Conservation (phyloP, 2,329 filamentous ascomycete genomes). For the Phialophora macrospora region DNA sequence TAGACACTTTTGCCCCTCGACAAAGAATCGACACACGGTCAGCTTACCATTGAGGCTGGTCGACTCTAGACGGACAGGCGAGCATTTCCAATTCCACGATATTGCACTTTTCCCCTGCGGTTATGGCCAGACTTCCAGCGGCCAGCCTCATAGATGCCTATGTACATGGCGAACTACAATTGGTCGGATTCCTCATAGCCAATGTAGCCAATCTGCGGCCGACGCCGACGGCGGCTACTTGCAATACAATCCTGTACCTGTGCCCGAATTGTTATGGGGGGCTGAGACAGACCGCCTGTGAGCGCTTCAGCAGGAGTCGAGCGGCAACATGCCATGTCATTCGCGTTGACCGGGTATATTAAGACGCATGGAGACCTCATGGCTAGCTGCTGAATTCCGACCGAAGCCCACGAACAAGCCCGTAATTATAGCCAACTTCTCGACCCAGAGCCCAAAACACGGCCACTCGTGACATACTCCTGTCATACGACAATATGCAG, state of each 20-base stretch:
- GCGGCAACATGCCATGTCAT: neutral
- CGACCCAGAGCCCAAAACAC: neutral
- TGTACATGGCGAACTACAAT: neutral
- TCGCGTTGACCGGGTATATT: neutral
- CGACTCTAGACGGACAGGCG: neutral
- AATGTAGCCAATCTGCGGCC: neutral
- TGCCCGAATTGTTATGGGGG: neutral
- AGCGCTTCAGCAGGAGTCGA: neutral
- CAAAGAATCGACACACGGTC: too few species aligned
- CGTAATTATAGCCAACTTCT: neutral
- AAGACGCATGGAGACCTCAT: neutral
- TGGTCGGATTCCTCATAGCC: neutral
- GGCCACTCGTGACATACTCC: neutral
- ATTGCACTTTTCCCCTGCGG: neutral
- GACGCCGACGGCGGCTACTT: neutral
- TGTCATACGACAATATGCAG: constrained; percentile 11
- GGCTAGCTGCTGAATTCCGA: too few species aligned
- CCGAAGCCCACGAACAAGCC: neutral
- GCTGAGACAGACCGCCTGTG: neutral
- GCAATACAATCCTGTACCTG: neutral
- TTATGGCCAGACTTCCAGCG: neutral
- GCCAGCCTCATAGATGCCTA: constrained; percentile 2
- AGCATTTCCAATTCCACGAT: neutral
- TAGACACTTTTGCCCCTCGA: too few species aligned
- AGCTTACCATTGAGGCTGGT: too few species aligned